Evolutionary conservation across 2,329 filamentous ascomycete species (phyloP), one percentile per base, ranked within the genome.

Genomic region (Pseudogymnoascus sp.): DNA sequence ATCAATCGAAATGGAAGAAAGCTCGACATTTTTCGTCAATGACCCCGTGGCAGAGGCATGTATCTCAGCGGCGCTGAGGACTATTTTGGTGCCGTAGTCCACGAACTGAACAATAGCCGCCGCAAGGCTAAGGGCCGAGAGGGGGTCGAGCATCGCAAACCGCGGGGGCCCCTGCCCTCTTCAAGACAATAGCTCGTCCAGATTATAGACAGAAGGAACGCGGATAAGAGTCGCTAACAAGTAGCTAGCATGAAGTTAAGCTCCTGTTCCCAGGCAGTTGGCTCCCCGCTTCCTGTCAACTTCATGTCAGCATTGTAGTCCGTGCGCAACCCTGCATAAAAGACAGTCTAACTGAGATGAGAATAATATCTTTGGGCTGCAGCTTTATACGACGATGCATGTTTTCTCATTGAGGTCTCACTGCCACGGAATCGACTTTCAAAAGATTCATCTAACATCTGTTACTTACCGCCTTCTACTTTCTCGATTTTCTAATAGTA

Each of bases 101-200:
- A 80, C 72, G 40, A 81, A 76, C 12, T 75, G 74, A 58, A 80
- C 73, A n/a, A 81, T 70, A 40, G 72, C 71, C 4, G 75, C 75
- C 8, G 78, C 73, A 3, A 81, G 71, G 3, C 76, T 71, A 35
- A 81, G 70, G n/a, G 80, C 71, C 3, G 66, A 66, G 15, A 66
- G 21, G 10, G 66, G 66, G 42, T 70, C 68, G 66, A 67, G 68
- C 29, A n/a, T 39, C 4, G 31, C 12, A 37, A 37, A 21, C 21
- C 21, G 21, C 21, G 21, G 21, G 21, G 21, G 21, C 21, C 21
- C 21, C 21, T 21, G 4, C 21, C 21, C 21, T 21, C 21, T 21
- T 21, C 21, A 21, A 21, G 21, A 21, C 21, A 21, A 21, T 21
- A 21, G 21, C 12, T n/a, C 10, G 13, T n/a, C 35, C n/a, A 37